Conservation (phyloP, 2,329 filamentous ascomycete genomes). For the Bisporella sp. region DNA sequence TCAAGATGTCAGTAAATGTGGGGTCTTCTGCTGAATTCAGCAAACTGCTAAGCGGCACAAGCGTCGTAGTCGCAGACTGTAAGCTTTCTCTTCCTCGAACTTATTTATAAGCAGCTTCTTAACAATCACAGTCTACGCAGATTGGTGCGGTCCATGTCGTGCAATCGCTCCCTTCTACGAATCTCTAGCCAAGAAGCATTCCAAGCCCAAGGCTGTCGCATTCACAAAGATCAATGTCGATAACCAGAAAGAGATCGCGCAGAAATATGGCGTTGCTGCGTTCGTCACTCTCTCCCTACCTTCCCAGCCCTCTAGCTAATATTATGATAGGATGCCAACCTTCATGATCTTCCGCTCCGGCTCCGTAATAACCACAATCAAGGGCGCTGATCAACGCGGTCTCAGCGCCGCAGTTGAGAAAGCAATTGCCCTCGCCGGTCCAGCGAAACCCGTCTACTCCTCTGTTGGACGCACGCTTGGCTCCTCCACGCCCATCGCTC, state of each 20-base stretch:
- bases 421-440: conserved; percentile 45
- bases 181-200: conserved; percentile 70
- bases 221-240: conserved; percentile 94
- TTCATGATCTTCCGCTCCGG: conserved; percentile 85
- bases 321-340: conserved; percentile 64
- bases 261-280: conserved; percentile 73
- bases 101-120: conserved; percentile 21
- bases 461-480: conserved; percentile 53
- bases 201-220: conserved; percentile 73
- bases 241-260: conserved; percentile 67
- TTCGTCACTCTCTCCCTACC: conserved; percentile 29
- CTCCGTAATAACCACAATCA: conserved; percentile 65
- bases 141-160: conserved; percentile 94
- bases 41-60: conserved; percentile 62
- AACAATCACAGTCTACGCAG: conserved; percentile 67
- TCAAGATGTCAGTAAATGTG: conserved; percentile 41
- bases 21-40: conserved; percentile 65
- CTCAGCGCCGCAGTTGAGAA: conserved; percentile 73
- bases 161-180: conserved; percentile 86
- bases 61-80: conserved; percentile 88
- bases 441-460: conserved; percentile 42
- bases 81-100: conserved; percentile 32
- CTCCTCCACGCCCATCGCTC: conserved; percentile 26
- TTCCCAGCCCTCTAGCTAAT: conserved; percentile 5
- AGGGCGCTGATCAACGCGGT: conserved; percentile 71